Evolutionary conservation across 306 rosid genomes (phyloP), one percentile per base, ranked within the genome.

Genomic region (Sechiopsis laciniata): DNA sequence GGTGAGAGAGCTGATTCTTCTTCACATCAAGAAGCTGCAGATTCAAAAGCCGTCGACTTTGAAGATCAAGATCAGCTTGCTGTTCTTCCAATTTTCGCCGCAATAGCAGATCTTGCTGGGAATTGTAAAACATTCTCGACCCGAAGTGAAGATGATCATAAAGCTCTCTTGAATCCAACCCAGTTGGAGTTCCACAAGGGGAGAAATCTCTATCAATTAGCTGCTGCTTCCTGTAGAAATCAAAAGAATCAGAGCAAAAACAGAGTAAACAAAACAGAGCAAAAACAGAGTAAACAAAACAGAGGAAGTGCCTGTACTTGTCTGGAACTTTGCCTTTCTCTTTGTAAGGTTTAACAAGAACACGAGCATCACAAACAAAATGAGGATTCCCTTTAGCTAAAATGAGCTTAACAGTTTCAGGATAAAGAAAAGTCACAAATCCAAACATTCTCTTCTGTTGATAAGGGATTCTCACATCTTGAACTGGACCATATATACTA

Each of bases 71-170:
- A 74, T 90, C 98, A 76, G 97, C 97, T 75, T 88, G 95, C 76
- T 88, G 95, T 78, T 94, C 97, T 78, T 90, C 97, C 54, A 94
- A 67, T 75, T 94, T 94, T 87, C 96, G 91, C 85, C 96, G 89
- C 97, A 86, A 85, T 66, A 91, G 77, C 84, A 89, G 77, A 79
- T 94, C 99, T 78, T 89, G 96, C 11, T 70, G 74, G 20, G 97
- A 40, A 73, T 80, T 91, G 72, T 86, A 94, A 73, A 85, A 86
- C 99, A 91, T 86, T 82, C 97, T 85, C 0, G 89, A 84, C 57
- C 95, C 99, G 46, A 85, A 90, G 77, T 89, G 97, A 72, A 91
- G 83, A 88, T 94, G 96, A 76, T 32, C 72, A 2, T 51, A 86
- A 8, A 87, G 96, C 63, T 91, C 99, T 78, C 96, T 85, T 3